Evolutionary conservation across 176 grass and related monocot genomes (phyloP).

Genomic region (Zoysia japonica): DNA sequence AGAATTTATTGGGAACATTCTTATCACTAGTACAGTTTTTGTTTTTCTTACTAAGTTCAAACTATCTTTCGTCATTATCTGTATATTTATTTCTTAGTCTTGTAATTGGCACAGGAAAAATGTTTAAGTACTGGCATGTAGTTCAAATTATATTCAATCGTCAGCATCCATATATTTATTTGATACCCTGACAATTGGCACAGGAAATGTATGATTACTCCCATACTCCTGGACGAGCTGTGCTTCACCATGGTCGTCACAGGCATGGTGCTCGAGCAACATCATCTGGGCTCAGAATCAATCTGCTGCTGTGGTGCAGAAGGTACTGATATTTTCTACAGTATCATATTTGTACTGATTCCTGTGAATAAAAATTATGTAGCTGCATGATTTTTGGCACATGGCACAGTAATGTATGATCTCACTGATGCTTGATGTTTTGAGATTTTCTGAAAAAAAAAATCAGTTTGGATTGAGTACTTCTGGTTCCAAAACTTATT

Average conservation of each 20-base stretch:
- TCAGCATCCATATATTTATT: conserved; percentile 11
- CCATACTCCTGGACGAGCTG: conserved; percentile 80
- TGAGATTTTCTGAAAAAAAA: neutral
- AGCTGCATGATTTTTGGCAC: conserved; percentile 17
- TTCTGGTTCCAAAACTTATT: neutral
- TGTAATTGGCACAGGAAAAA: conserved; percentile 60
- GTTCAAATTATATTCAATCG: neutral
- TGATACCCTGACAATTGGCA: conserved; percentile 15
- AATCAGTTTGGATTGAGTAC: too few species aligned
- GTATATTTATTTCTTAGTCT: conserved; percentile 8
- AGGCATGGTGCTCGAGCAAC: conserved; percentile 88
- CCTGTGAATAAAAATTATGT: neutral
- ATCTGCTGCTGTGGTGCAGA: conserved; percentile 96
- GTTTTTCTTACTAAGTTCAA: neutral
- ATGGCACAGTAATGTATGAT: neutral
- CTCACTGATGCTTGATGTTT: neutral
- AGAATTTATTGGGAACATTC: neutral
- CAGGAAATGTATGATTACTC: conserved; percentile 94
- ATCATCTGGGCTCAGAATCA: conserved; percentile 84
- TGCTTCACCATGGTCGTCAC: conserved; percentile 90
- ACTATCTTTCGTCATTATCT: neutral
- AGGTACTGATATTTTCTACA: conserved; percentile 57
- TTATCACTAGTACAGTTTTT: neutral
- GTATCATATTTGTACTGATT: conserved; percentile 24
- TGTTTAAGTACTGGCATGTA: too few species aligned